Conservation (phyloP, 805 yeast genomes). For the Metschnikowia sp. region DNA sequence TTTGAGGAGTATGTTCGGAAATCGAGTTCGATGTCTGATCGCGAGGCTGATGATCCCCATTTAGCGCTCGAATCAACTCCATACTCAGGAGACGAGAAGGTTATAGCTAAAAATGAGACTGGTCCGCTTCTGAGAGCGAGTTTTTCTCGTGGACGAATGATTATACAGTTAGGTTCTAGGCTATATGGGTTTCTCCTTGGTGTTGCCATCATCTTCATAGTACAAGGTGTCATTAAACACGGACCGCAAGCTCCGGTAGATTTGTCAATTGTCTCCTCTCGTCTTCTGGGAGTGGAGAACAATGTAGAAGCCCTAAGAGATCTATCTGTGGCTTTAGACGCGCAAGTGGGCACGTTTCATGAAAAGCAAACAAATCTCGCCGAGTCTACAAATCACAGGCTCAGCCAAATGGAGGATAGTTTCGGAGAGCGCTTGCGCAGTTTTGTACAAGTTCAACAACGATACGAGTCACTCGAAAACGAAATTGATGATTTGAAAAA, state of each 20-base stretch:
- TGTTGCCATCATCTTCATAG: too few relatives aligned
- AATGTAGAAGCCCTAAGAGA: slow-evolving; percentile 15
- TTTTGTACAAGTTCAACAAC: too few relatives aligned
- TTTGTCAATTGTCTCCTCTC: slow-evolving; percentile 6
- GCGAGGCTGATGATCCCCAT: slow-evolving; percentile 9
- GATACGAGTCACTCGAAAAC: slow-evolving; percentile 2
- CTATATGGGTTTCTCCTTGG: too few relatives aligned
- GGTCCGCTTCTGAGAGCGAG: too few relatives aligned
- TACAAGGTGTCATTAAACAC: too few relatives aligned
- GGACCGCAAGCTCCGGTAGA: not conserved
- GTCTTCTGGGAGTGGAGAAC: slow-evolving; percentile 11
- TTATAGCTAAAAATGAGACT: too few relatives aligned
- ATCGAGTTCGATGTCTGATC: slow-evolving; percentile 5
- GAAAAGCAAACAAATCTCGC: slow-evolving; percentile 16
- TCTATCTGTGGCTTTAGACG: slow-evolving; percentile 15
- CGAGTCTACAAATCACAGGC: slow-evolving; percentile 5
- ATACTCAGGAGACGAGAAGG: too few relatives aligned
- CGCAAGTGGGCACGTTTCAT: slow-evolving; percentile 20
- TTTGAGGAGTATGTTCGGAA: slow-evolving; percentile 16
- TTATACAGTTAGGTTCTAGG: too few relatives aligned
- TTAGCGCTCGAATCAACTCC: too few relatives aligned
- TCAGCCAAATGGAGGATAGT: too few relatives aligned
- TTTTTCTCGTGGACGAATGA: too few relatives aligned
- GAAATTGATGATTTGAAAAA: slow-evolving; percentile 16
- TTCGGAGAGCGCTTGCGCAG: too few relatives aligned